These are phyloP conservation scores for Clitopilus passeckerianus DNA, from an alignment of 768 basidiomycete genomes.

Conservation along the genomic window DNA sequence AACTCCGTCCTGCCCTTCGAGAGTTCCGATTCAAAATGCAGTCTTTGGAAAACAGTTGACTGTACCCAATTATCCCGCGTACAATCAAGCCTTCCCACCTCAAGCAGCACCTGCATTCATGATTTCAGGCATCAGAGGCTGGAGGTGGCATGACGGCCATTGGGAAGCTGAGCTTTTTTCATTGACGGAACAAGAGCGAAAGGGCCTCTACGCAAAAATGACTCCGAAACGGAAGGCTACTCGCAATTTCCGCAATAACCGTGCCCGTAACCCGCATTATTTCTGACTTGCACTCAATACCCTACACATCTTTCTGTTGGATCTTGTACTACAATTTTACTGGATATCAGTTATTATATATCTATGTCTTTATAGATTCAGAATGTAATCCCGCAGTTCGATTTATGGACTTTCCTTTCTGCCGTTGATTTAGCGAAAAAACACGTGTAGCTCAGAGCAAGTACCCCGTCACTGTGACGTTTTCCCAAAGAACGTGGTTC, in stretches of 20 bases:
- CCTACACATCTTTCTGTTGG: background rate
- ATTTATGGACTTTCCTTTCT: background rate
- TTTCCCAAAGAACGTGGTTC: background rate
- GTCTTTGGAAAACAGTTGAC: conserved; percentile 46
- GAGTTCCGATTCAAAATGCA: conserved; percentile 50
- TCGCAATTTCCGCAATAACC: conserved; percentile 4
- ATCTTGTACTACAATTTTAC: background rate
- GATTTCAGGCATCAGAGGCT: conserved; percentile 27
- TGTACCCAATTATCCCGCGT: conserved; percentile 41
- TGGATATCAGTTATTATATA: background rate
- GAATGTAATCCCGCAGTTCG: background rate
- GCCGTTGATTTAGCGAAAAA: background rate
- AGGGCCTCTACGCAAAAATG: conserved; percentile 36
- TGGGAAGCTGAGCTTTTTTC: conserved; percentile 47
- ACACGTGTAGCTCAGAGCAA: background rate
- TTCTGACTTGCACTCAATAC: background rate
- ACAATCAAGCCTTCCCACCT: conserved; percentile 46
- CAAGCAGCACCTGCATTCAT: conserved; percentile 17
- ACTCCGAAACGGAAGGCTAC: conserved; percentile 10
- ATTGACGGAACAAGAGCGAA: conserved; percentile 38
- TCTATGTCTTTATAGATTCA: background rate
- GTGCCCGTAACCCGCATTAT: background rate
- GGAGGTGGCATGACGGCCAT: conserved; percentile 49
- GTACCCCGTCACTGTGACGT: background rate
- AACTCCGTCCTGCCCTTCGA: conserved; percentile 33